Evolutionary conservation across 2,329 filamentous ascomycete species (phyloP).

Genomic region (Chaetomiaceae sp.): DNA sequence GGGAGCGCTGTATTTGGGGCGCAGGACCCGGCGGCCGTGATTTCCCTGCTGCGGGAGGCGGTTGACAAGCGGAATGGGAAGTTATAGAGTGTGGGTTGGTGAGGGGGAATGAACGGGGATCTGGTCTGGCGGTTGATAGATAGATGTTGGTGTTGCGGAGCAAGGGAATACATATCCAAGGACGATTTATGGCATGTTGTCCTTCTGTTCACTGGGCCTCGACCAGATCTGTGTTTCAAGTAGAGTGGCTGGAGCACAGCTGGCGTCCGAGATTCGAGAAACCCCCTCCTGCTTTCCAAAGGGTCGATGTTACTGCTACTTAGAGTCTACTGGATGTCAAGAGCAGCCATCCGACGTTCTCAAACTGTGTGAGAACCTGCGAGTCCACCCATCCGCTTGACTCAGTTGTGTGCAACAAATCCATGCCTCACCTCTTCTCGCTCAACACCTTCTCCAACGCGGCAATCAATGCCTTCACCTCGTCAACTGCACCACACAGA

Average conservation of each 20-base stretch:
- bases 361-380: no score
- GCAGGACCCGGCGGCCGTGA: slow-evolving; percentile 80
- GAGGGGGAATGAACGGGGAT: neutral
- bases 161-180: neutral
- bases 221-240: no score
- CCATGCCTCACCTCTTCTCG: slow-evolving; percentile 19
- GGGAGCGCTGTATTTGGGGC: slow-evolving; percentile 95
- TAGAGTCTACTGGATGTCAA: no score
- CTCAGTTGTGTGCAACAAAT: no score
- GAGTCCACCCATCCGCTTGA: no score
- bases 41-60: slow-evolving; percentile 70
- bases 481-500: slow-evolving; percentile 42
- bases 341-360: no score
- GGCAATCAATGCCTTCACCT: slow-evolving; percentile 48
- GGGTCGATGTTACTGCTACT: no score
- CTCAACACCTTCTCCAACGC: slow-evolving; percentile 47
- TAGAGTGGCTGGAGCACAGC: no score
- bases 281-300: no score
- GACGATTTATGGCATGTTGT: no score
- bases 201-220: no score
- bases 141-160: slow-evolving; percentile 4
- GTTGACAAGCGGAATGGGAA: slow-evolving; percentile 59
- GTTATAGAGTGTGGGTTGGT: slow-evolving; percentile 27
- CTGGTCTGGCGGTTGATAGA: neutral
- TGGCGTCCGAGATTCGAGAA: no score